Evolutionary conservation across 495 filamentous ascomycete genomes (phyloP).

Genomic region (Hypoxylon lienhwacheense): DNA sequence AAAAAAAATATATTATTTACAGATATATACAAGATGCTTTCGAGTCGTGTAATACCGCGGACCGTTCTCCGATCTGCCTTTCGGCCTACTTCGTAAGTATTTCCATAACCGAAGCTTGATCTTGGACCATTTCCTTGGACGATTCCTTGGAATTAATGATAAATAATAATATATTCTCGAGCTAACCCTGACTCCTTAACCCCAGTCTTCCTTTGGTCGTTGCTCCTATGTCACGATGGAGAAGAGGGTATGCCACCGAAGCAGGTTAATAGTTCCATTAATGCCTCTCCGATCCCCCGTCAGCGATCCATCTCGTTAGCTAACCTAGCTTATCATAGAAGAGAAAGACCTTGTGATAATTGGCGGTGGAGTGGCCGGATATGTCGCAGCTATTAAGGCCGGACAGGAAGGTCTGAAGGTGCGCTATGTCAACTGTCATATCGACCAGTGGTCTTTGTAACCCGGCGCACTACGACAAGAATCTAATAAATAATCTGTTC

Average conservation of each 20-base stretch:
- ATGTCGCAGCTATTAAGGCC: constrained; percentile 98
- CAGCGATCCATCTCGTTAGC: constrained; percentile 6
- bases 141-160: neutral
- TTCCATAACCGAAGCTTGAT: constrained; percentile 26
- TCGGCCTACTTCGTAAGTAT: constrained; percentile 54
- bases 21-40: constrained; percentile 60
- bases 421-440: constrained; percentile 31
- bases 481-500: constrained; percentile 25
- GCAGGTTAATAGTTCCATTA: constrained; percentile 61
- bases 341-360: constrained; percentile 93
- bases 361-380: constrained; percentile 96
- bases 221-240: constrained; percentile 60
- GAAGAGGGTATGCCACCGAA: constrained; percentile 77
- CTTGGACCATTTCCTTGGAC: too few relatives aligned
- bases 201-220: constrained; percentile 60
- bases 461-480: neutral
- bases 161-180: constrained; percentile 30
- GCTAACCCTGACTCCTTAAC: constrained; percentile 37
- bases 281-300: neutral
- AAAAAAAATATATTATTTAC: too few relatives aligned
- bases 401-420: constrained; percentile 98
- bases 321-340: constrained; percentile 55
- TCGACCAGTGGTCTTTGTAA: constrained; percentile 1
- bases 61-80: constrained; percentile 67
- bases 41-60: constrained; percentile 67